Conservation (phyloP, 1,284 basidiomycete species). For the Trichosporon sp. region DNA sequence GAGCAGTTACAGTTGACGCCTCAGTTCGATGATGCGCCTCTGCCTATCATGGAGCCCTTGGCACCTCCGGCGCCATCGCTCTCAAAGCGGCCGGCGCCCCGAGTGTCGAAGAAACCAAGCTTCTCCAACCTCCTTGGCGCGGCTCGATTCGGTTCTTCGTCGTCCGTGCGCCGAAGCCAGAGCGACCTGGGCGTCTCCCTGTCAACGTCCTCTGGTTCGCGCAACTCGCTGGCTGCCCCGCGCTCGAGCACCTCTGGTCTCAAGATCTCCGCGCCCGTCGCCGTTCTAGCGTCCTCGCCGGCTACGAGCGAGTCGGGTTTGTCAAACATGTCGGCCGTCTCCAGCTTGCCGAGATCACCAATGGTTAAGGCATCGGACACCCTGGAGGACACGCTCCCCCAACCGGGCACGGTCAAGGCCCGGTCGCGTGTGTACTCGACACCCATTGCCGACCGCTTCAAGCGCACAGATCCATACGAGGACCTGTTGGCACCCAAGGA, state of each 20-base stretch:
- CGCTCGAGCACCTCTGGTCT: slow-evolving; percentile 9
- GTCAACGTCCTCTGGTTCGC: not conserved
- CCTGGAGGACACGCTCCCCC: slow-evolving; percentile 40
- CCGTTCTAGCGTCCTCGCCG: slow-evolving; percentile 4
- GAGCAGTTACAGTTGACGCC: slow-evolving; percentile 34
- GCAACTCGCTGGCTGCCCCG: slow-evolving; percentile 1
- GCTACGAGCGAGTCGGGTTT: slow-evolving; percentile 7
- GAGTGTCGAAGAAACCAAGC: slow-evolving; percentile 38
- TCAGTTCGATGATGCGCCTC: slow-evolving; percentile 20
- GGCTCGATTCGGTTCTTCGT: slow-evolving; percentile 20
- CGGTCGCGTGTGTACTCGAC: slow-evolving; percentile 39
- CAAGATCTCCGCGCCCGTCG: slow-evolving; percentile 15
- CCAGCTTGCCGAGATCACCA: slow-evolving; percentile 14
- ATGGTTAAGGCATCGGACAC: slow-evolving; percentile 27
- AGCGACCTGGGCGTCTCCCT: slow-evolving; percentile 25
- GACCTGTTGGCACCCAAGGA: slow-evolving; percentile 33
- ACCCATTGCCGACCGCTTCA: slow-evolving; percentile 56
- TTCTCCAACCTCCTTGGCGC: slow-evolving; percentile 37
- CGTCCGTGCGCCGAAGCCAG: slow-evolving; percentile 30
- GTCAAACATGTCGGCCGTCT: slow-evolving; percentile 8
- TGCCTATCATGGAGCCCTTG: slow-evolving; percentile 22
- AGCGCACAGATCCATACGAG: slow-evolving; percentile 18
- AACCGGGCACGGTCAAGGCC: slow-evolving; percentile 44
- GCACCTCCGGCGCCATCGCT: slow-evolving; percentile 19
- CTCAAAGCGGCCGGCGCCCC: slow-evolving; percentile 35